Percentiles rank a stretch among this genome's conserved stretches.
Evolutionary conservation across 176 grass and related monocot genomes (phyloP).

Genomic region (Pontederia paniculata): DNA sequence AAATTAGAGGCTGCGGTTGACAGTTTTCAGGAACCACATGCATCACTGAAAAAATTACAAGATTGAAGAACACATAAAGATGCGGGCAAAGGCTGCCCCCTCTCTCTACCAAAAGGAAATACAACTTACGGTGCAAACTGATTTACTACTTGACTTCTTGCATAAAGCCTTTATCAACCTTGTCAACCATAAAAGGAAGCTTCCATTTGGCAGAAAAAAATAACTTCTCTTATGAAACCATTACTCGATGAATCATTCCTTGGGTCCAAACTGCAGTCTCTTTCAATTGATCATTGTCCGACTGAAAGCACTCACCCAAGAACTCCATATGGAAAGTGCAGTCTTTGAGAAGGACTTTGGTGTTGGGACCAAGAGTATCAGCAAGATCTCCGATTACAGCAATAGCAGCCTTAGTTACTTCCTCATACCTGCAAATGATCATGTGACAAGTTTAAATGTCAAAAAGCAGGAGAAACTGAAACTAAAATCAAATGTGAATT

Average conservation of each 20-base stretch:
- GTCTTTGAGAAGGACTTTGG: constrained; percentile 46
- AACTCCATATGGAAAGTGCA: constrained; percentile 62
- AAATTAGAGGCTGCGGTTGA: no score
- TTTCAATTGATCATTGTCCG: constrained; percentile 57
- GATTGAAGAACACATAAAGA: no score
- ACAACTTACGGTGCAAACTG: no score
- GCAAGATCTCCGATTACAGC: constrained; percentile 74
- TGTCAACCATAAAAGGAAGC: background rate
- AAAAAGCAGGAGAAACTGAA: background rate
- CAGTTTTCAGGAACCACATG: no score
- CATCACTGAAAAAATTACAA: no score
- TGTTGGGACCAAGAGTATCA: constrained; percentile 46
- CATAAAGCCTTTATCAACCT: background rate
- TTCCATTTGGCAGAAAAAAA: constrained; percentile 12
- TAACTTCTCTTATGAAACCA: constrained; percentile 34
- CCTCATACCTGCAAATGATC: constrained; percentile 46
- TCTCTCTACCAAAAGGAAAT: no score
- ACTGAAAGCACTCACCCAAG: constrained; percentile 49
- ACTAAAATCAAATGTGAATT: background rate
- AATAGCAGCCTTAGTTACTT: constrained; percentile 69
- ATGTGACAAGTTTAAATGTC: background rate
- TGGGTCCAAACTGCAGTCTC: constrained; percentile 56
- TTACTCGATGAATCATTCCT: constrained; percentile 54
- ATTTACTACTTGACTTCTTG: no score
- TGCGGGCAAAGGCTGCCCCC: no score